Evolutionary conservation across 768 basidiomycete genomes (phyloP), one percentile per base, ranked within the genome.

Genomic region (Psilocybe azurescens): DNA sequence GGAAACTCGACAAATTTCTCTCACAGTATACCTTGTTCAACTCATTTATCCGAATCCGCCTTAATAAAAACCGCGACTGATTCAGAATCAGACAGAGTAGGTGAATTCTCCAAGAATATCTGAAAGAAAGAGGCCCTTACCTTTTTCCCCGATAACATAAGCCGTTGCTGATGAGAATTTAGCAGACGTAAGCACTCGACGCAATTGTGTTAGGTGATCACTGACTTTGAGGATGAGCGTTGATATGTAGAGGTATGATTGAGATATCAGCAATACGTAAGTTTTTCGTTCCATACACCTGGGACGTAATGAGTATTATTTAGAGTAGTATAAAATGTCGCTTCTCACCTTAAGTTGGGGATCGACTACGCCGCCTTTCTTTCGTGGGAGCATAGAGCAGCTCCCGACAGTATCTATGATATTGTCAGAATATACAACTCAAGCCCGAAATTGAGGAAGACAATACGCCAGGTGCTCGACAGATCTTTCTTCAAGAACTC

Each of bases 251-350:
- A 7, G 61, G 61, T 29, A 62, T 24, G 36, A 63, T 63, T 0
- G 62, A 63, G 28, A 58, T 53, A 53, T 59, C 62, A 2, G 53
- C 62, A 16, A 63, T 57, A 18, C 62, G 62, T 16, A 63, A 16
- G 18, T 63, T 63, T 6, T 41, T 30, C 1, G 62, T 58, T 0
- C 62, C 56, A 13, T 63, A 63, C 1, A 63, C 56, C 61, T 63
- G 14, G 5, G 14, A 24, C 6, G 11, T 32, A 49, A 5, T 11
- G 13, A 29, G 5, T 32, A 8, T 33, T 24, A 39, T 33, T 13
- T 24, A 18, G n/a, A 9, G 20, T 36, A 33, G 18, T 18, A 20
- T 3, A n/a, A 55, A 20, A 55, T 55, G 2, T 4, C 20, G 41
- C 32, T 24, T 36, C 20, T 20, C 8, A 53, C 59, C 51, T 60